Percentiles rank a stretch among this genome's conserved stretches.
These are phyloP conservation scores for Talaromyces nanjingensis DNA, from an alignment of 495 filamentous ascomycete species.

Conservation along the genomic window DNA sequence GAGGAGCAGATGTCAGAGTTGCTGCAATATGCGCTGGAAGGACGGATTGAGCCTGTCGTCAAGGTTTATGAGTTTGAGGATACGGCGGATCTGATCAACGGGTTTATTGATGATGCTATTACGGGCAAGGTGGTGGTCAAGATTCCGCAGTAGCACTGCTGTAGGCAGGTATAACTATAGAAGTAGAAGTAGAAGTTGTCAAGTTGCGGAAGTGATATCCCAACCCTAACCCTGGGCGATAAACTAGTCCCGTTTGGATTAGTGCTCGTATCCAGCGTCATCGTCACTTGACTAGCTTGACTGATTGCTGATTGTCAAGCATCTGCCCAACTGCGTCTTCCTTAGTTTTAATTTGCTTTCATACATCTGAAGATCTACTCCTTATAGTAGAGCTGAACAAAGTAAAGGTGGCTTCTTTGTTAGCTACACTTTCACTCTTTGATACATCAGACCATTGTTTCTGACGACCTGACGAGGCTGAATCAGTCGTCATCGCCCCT, in stretches of 20 bases:
- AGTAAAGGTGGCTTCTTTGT: background rate
- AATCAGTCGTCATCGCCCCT: constrained; percentile 11
- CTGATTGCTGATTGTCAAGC: background rate
- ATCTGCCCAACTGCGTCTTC: constrained; percentile 4
- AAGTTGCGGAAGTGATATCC: background rate
- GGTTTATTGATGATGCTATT: background rate
- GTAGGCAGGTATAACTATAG: background rate
- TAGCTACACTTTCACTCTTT: background rate
- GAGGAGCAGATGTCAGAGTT: background rate
- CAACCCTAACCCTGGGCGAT: background rate
- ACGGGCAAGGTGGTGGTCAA: background rate
- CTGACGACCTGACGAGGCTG: background rate
- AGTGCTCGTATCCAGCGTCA: background rate
- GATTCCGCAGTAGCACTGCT: background rate
- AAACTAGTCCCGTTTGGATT: background rate
- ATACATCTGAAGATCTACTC: background rate
- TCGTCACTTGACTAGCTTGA: constrained; percentile 6
- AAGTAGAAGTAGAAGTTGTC: background rate
- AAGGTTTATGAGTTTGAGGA: background rate
- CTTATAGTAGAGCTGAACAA: background rate
- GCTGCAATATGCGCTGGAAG: background rate
- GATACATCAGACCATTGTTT: background rate
- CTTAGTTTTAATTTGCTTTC: background rate
- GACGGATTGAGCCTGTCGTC: background rate
- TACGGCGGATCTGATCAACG: background rate